These are phyloP conservation scores for Cubamyces lactineus DNA, from an alignment of 768 basidiomycete species.

Conservation along the genomic window DNA sequence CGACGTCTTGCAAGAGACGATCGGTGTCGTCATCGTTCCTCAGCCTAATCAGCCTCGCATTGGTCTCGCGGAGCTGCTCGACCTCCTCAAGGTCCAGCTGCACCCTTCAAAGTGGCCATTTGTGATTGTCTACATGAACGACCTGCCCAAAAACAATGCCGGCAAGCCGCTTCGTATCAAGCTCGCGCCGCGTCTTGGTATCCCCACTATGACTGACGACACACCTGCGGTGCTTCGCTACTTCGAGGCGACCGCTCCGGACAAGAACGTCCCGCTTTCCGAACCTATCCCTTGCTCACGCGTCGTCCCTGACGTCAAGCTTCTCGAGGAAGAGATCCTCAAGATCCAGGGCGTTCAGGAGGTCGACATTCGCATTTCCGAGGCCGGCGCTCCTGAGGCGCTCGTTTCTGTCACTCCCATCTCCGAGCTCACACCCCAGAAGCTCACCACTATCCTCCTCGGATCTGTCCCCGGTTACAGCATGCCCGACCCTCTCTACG, in stretches of 20 bases:
- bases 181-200: constrained; percentile 43
- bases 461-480: constrained; percentile 43
- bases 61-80: constrained; percentile 46
- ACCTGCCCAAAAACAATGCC: constrained; percentile 50
- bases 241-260: constrained; percentile 43
- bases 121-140: constrained; percentile 49
- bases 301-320: constrained; percentile 37
- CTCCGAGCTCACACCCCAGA: constrained; percentile 27
- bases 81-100: constrained; percentile 47
- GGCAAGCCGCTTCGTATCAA: constrained; percentile 51
- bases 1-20: constrained; percentile 51
- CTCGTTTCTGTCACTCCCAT: constrained; percentile 40
- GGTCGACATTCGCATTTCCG: constrained; percentile 37
- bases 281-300: constrained; percentile 42
- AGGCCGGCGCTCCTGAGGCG: constrained; percentile 42
- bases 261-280: constrained; percentile 37
- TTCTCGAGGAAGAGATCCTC: constrained; percentile 35
- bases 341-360: constrained; percentile 38
- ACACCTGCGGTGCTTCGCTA: constrained; percentile 42
- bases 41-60: constrained; percentile 39
- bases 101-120: constrained; percentile 57
- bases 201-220: constrained; percentile 41
- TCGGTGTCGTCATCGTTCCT: constrained; percentile 49
- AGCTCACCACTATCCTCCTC: constrained; percentile 25
- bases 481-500: constrained; percentile 42